Conservation (phyloP, 805 yeast species). For the Tanozyma kutaoensis region DNA sequence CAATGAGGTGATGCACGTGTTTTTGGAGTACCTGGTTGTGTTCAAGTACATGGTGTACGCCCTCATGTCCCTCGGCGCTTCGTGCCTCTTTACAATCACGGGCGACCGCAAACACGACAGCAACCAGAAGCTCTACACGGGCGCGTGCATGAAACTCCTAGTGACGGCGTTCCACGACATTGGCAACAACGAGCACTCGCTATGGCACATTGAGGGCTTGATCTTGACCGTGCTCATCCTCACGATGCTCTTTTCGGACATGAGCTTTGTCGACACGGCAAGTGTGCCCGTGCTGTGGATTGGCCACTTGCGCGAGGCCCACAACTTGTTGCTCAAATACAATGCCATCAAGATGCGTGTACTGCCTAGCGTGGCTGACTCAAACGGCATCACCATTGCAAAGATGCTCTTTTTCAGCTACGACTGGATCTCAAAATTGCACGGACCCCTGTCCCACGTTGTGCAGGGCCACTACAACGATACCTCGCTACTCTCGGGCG, state of each 20-base stretch:
- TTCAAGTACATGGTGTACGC: slow-evolving; percentile 9
- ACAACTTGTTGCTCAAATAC: too few species aligned
- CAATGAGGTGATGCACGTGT: slow-evolving; percentile 19
- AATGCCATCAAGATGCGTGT: slow-evolving; percentile 1
- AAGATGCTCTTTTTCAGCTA: slow-evolving; percentile 7
- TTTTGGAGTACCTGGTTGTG: slow-evolving; percentile 7
- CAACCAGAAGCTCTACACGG: slow-evolving; percentile 6
- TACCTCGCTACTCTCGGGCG: slow-evolving; percentile 2
- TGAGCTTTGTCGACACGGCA: not conserved
- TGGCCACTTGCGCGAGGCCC: not conserved
- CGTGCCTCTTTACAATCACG: slow-evolving; percentile 5
- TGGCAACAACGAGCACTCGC: slow-evolving; percentile 5
- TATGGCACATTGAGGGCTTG: slow-evolving; percentile 2
- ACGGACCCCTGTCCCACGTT: slow-evolving; percentile 4
- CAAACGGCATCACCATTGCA: slow-evolving; percentile 7
- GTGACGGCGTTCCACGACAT: slow-evolving; percentile 8
- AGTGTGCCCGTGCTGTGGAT: not conserved
- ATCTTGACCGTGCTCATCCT: not conserved
- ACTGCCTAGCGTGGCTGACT: slow-evolving; percentile 5
- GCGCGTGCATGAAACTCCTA: slow-evolving; percentile 7
- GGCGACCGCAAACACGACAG: slow-evolving; percentile 4
- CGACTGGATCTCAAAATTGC: slow-evolving; percentile 8
- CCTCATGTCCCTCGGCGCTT: slow-evolving; percentile 7
- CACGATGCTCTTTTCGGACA: not conserved
- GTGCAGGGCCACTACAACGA: slow-evolving; percentile 3